These are phyloP conservation scores for Rhizopogon salebrosus DNA, from an alignment of 768 basidiomycete species.

Conservation along the genomic window DNA sequence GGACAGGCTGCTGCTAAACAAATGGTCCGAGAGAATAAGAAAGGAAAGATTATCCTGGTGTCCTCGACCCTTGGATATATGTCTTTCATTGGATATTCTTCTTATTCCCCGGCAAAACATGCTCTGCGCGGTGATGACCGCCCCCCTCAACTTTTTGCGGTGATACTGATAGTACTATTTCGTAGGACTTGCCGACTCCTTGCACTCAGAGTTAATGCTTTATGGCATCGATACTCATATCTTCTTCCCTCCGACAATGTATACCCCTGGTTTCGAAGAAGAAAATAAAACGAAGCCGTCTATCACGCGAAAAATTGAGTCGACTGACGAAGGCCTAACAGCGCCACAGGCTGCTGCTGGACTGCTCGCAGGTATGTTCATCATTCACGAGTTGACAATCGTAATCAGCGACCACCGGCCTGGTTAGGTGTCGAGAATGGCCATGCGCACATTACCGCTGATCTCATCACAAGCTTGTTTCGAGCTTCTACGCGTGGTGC, in stretches of 20 bases:
- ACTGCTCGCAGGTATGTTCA: conserved; percentile 51
- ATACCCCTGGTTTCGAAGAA: conserved; percentile 65
- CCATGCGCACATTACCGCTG: conserved; percentile 70
- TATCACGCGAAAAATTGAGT: conserved; percentile 73
- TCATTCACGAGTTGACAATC: neutral
- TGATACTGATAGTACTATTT: neutral
- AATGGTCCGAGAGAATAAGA: conserved; percentile 51
- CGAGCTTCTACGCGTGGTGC: conserved; percentile 62
- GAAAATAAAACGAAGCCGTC: conserved; percentile 77
- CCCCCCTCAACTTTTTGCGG: neutral
- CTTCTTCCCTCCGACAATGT: conserved; percentile 81
- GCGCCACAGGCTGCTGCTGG: conserved; percentile 58
- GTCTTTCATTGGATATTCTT: conserved; percentile 71
- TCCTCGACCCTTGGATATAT: conserved; percentile 73
- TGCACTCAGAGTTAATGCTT: conserved; percentile 74
- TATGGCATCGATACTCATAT: conserved; percentile 78
- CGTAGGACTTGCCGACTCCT: conserved; percentile 75
- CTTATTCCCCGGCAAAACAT: conserved; percentile 81
- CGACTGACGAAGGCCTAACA: conserved; percentile 56
- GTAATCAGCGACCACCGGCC: neutral
- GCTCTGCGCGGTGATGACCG: conserved; percentile 65
- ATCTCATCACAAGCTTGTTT: conserved; percentile 64
- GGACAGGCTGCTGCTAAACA: conserved; percentile 59
- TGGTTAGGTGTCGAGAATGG: conserved; percentile 59
- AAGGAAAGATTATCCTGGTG: conserved; percentile 72